Evolutionary conservation across 805 yeast genomes (phyloP).

Genomic region (Nakazawaea anatomiae): DNA sequence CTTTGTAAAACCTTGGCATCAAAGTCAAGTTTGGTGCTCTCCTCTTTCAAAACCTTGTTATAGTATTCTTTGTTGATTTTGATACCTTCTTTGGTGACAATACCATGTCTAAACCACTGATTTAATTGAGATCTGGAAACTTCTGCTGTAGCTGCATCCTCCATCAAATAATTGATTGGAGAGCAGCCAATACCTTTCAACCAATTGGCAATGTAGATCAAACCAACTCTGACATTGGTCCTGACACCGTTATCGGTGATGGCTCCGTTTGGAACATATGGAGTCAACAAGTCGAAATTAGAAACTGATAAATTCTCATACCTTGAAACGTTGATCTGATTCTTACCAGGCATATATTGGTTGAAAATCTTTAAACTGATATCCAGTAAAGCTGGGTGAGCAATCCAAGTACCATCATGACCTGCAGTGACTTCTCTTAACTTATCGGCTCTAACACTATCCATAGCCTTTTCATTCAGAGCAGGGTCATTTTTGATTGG

Average conservation of each 20-base stretch:
- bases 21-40: slow-evolving; percentile 42
- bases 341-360: slow-evolving; percentile 71
- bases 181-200: slow-evolving; percentile 67
- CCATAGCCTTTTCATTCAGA: slow-evolving; percentile 60
- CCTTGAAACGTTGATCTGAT: slow-evolving; percentile 46
- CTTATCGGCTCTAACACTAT: slow-evolving; percentile 62
- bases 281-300: slow-evolving; percentile 56
- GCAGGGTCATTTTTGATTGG: slow-evolving; percentile 61
- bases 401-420: slow-evolving; percentile 76
- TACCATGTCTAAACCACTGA: slow-evolving; percentile 70
- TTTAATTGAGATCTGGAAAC: slow-evolving; percentile 68
- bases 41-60: slow-evolving; percentile 45
- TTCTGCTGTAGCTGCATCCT: slow-evolving; percentile 76
- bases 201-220: slow-evolving; percentile 72
- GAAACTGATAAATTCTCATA: slow-evolving; percentile 42
- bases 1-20: slow-evolving; percentile 39
- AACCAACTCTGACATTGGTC: slow-evolving; percentile 55
- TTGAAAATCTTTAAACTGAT: slow-evolving; percentile 65
- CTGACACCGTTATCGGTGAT: slow-evolving; percentile 65
- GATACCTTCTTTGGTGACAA: slow-evolving; percentile 42
- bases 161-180: slow-evolving; percentile 71
- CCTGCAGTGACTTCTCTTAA: slow-evolving; percentile 63
- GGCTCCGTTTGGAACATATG: slow-evolving; percentile 49
- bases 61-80: slow-evolving; percentile 48
- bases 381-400: slow-evolving; percentile 66